Evolutionary conservation across 352 stramenopile species (phyloP).

Genomic region (Pythium chondricola): DNA sequence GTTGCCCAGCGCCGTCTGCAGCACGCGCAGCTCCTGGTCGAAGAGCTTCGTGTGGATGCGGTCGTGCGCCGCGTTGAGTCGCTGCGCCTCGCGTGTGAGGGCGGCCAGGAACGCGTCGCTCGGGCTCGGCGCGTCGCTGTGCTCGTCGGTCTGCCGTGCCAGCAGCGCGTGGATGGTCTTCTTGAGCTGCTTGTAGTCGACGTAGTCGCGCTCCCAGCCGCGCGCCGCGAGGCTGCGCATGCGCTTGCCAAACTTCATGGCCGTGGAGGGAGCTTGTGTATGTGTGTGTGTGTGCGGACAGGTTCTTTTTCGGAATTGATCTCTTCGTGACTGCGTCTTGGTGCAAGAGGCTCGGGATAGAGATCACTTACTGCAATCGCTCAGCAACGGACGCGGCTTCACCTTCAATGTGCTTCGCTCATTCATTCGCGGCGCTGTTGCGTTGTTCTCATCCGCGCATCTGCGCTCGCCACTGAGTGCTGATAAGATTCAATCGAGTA

Average conservation of each 20-base stretch:
- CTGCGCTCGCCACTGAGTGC: neutral
- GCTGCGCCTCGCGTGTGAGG: conserved; percentile 43
- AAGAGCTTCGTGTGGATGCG: conserved; percentile 49
- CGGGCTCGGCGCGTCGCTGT: conserved; percentile 5
- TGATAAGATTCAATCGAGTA: neutral
- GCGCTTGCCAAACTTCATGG: conserved; percentile 84
- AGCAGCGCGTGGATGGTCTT: conserved; percentile 41
- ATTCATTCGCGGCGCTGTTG: neutral
- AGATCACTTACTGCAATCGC: neutral
- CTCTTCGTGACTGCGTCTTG: neutral
- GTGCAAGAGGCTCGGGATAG: neutral
- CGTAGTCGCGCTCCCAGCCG: conserved; percentile 59
- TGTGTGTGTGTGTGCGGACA: neutral
- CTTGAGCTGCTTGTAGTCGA: conserved; percentile 83
- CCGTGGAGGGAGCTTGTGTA: neutral
- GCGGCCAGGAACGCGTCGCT: conserved; percentile 18
- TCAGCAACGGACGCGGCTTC: no score
- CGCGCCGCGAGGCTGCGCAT: conserved; percentile 56
- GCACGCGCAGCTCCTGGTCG: conserved; percentile 25
- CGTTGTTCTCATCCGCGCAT: neutral
- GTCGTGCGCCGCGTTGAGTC: conserved; percentile 52
- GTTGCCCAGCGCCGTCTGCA: conserved; percentile 39
- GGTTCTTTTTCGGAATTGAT: conserved; percentile 16
- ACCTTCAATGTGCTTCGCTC: no score
- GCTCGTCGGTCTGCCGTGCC: neutral